phyloP scores from a whole-genome alignment of 306 rosid genomes.

The Vachellia pachyceras region DNA sequence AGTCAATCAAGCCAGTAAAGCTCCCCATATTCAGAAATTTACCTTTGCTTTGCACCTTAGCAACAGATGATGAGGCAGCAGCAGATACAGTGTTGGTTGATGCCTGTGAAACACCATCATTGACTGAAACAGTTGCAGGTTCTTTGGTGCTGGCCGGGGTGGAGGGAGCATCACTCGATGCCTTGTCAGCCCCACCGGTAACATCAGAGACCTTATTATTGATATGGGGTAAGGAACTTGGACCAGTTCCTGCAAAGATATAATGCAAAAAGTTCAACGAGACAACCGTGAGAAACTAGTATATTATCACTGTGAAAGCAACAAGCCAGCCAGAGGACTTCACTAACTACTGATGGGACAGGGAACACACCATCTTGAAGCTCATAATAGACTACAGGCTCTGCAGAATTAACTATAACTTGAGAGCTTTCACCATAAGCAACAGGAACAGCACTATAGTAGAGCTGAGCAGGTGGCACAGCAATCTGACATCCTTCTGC shows the following conservation, averaged over 20 bases:
- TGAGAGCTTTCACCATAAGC: conserved; percentile 60
- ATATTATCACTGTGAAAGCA: conserved; percentile 41
- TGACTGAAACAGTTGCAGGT: conserved; percentile 54
- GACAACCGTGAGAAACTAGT: conserved; percentile 30
- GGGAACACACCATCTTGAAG: conserved; percentile 59
- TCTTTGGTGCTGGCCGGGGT: conserved; percentile 56
- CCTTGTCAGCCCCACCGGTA: conserved; percentile 45
- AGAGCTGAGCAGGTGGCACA: conserved; percentile 64
- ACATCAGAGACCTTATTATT: conserved; percentile 37
- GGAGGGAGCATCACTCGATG: conserved; percentile 54
- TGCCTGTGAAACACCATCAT: conserved; percentile 48
- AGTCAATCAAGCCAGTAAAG: conserved; percentile 25
- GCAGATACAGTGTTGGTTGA: conserved; percentile 47
- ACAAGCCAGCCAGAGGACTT: conserved; percentile 21
- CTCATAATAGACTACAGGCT: conserved; percentile 62
- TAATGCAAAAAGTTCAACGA: conserved; percentile 32
- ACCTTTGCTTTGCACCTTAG: conserved; percentile 88
- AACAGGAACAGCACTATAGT: conserved; percentile 66
- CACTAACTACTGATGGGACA: conserved; percentile 41
- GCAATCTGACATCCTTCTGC: conserved; percentile 57
- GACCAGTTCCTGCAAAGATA: conserved; percentile 48
- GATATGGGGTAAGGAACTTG: conserved; percentile 35
- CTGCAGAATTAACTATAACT: conserved; percentile 53
- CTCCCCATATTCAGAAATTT: conserved; percentile 26
- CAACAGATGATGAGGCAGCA: conserved; percentile 50